phyloP scores from a whole-genome alignment of 2,329 filamentous ascomycete species.

The Teratosphaeria destructans region DNA sequence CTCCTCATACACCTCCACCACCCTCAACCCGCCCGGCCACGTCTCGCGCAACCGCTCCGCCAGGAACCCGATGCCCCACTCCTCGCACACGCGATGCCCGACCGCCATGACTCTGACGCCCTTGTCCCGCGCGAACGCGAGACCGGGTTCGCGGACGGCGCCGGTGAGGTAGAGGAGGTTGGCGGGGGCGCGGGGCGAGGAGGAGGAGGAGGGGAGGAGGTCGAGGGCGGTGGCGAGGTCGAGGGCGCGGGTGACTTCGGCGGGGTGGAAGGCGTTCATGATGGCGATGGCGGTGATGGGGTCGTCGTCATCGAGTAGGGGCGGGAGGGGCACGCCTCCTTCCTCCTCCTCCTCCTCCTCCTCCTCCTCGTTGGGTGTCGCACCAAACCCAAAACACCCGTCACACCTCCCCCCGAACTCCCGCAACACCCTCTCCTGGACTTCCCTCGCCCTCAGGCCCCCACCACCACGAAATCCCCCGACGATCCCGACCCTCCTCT shows the following conservation, averaged over 20 bases:
- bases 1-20: background rate
- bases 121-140: background rate
- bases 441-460: background rate
- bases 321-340: background rate
- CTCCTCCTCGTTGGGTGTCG: background rate
- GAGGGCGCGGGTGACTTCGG: background rate
- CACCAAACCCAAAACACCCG: background rate
- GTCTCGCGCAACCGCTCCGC: background rate
- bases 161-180: background rate
- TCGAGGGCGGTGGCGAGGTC: background rate
- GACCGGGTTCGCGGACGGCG: background rate
- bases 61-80: background rate
- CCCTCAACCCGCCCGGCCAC: background rate
- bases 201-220: background rate
- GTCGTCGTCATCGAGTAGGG: background rate
- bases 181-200: too few species aligned
- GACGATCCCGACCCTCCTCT: background rate
- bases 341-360: background rate
- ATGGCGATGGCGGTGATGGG: background rate
- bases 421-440: background rate
- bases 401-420: background rate
- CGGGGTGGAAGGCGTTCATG: background rate
- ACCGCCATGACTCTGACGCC: background rate
- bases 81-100: background rate
- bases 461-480: background rate